Conservation (phyloP, 2,329 filamentous ascomycete species). For the Colletotrichum sp. region DNA sequence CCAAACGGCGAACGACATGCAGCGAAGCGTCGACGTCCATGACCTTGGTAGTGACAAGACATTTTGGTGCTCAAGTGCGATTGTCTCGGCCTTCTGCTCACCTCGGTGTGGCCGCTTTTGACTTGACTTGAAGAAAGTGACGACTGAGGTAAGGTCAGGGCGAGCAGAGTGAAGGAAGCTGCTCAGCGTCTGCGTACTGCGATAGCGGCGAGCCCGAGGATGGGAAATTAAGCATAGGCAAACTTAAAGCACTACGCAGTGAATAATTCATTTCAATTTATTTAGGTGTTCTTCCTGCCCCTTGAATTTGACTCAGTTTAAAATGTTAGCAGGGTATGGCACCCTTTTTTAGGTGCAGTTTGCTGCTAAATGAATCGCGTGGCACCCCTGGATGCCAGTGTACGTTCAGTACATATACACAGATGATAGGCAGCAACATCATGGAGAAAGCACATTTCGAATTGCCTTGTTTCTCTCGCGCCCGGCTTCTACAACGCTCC, state of each 20-base stretch:
- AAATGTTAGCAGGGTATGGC: not conserved
- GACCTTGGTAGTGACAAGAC: not conserved
- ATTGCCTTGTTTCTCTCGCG: not conserved
- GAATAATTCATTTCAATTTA: not conserved
- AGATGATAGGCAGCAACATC: not conserved
- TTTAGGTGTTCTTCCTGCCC: not conserved
- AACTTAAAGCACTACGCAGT: not conserved
- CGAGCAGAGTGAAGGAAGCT: not conserved
- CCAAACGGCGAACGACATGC: accelerated
- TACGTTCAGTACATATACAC: not conserved
- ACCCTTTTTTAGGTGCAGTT: not conserved
- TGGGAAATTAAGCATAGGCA: not conserved
- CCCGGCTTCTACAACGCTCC: not conserved
- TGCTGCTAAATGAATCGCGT: not conserved
- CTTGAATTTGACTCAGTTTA: not conserved
- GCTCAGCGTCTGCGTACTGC: not conserved
- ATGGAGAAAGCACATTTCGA: not conserved
- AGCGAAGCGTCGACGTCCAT: not conserved
- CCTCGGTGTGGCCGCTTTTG: not conserved
- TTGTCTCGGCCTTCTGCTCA: not conserved
- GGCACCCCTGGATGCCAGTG: not conserved
- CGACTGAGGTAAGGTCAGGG: not conserved
- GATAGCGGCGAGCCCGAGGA: not conserved
- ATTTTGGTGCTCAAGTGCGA: not conserved
- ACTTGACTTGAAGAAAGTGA: not conserved